phyloP scores from a whole-genome alignment of 352 stramenopile genomes.

The Globisporangium orthogonon region DNA sequence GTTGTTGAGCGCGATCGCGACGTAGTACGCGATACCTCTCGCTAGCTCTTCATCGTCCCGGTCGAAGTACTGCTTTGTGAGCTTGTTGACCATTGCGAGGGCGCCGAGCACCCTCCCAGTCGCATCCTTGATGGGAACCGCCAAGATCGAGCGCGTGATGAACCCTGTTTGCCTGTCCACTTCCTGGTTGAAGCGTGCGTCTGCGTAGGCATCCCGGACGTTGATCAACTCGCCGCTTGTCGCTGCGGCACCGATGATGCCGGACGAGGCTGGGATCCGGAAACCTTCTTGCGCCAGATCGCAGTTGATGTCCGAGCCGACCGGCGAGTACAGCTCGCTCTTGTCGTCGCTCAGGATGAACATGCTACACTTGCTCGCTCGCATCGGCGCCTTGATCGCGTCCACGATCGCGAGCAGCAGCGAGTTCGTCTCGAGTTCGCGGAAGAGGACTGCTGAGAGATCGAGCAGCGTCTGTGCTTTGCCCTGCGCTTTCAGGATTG shows the following conservation, averaged over 20 bases:
- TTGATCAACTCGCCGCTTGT: slow-evolving; percentile 70
- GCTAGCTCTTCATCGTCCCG: slow-evolving; percentile 62
- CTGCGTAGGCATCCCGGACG: slow-evolving; percentile 60
- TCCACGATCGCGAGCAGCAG: slow-evolving; percentile 49
- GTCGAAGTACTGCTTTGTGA: slow-evolving; percentile 67
- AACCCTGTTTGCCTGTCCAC: slow-evolving; percentile 63
- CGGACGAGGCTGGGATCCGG: slow-evolving; percentile 41
- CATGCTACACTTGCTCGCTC: slow-evolving; percentile 51
- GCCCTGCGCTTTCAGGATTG: slow-evolving; percentile 44
- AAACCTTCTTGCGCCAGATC: slow-evolving; percentile 40
- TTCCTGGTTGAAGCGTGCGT: slow-evolving; percentile 55
- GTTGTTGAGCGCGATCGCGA: slow-evolving; percentile 66
- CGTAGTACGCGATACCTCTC: slow-evolving; percentile 52
- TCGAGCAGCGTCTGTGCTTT: slow-evolving; percentile 63
- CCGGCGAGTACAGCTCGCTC: slow-evolving; percentile 44
- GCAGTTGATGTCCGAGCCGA: slow-evolving; percentile 33
- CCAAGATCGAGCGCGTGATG: slow-evolving; percentile 65
- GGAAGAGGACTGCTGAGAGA: slow-evolving; percentile 56
- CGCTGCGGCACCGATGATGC: slow-evolving; percentile 55
- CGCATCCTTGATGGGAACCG: slow-evolving; percentile 74
- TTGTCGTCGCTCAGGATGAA: slow-evolving; percentile 59
- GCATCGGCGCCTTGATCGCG: slow-evolving; percentile 45
- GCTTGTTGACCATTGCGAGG: slow-evolving; percentile 62
- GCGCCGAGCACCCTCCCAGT: slow-evolving; percentile 57
- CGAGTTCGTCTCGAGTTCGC: slow-evolving; percentile 51